Conservation (phyloP, 2,329 filamentous ascomycete species). For the Trichophyton verrucosum region DNA sequence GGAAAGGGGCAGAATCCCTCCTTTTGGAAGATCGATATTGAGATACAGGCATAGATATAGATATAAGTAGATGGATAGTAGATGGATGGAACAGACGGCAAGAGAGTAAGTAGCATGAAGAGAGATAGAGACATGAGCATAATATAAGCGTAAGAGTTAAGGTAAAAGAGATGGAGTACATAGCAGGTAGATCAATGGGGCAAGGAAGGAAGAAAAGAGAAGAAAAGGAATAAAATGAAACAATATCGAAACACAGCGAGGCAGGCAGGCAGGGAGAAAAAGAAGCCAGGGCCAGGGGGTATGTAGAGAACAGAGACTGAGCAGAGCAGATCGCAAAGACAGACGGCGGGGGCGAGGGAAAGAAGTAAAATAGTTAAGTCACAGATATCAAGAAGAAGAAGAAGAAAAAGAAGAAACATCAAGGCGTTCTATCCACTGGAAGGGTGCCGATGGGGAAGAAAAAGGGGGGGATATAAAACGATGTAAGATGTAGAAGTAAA, state of each 20-base stretch:
- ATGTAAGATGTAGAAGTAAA: neutral
- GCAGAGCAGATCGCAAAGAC: neutral
- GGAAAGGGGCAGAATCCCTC: neutral
- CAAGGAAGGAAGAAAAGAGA: neutral
- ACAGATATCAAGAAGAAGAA: neutral
- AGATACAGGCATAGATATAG: neutral
- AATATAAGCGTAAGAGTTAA: neutral
- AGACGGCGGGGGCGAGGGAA: neutral
- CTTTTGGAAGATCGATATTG: neutral
- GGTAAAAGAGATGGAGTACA: neutral
- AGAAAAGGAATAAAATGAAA: neutral
- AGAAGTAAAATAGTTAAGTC: neutral
- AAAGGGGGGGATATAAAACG: neutral
- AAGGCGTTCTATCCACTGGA: neutral
- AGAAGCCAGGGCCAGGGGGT: neutral
- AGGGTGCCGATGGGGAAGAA: neutral
- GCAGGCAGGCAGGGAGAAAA: neutral
- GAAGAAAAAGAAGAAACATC: neutral
- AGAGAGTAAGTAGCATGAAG: neutral
- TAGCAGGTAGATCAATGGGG: neutral
- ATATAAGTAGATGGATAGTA: too few relatives aligned
- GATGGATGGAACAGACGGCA: neutral
- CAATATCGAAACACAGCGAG: neutral
- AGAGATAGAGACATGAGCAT: neutral
- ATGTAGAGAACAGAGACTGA: neutral